Evolutionary conservation across 78 protist species (phyloP), one percentile per base, ranked within the genome.

Genomic region (Pigoraptor vietnamica): DNA sequence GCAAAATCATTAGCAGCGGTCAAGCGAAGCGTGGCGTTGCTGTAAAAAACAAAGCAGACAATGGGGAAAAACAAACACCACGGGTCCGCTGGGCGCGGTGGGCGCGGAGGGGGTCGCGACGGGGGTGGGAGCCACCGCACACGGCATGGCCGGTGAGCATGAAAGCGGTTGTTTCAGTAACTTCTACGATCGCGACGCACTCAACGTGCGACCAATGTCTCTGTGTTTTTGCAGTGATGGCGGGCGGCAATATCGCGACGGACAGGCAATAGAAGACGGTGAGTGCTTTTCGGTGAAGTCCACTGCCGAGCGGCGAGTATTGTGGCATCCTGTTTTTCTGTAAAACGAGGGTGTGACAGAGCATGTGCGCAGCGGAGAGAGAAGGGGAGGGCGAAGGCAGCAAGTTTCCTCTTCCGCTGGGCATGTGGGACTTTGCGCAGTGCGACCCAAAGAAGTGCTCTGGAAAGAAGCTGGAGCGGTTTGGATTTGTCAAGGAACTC

Each of bases 391-490:
- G n/a, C n/a, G n/a, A n/a, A n/a, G n/a, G n/a, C n/a, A n/a, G n/a
- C 6, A 48, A 48, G 67, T 48, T 48, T 48, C 67, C 67, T 6
- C 67, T 48, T 48, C 67, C 67, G 14, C 67, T 48, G 67, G 67
- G 67, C 29, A 48, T 48, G 67, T 48, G 67, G 67, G 96, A 97
- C 86, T 97, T 96, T 81, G 95, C 93, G 88, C 99, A 98, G 89
- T 97, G 98, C 82, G 99, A 98, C 81, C 82, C 98, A 24, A 91
- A 93, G 83, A 90, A 95, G 24, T 97, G 98, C 92, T 97, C 98
- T 0, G 99, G 99, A 34, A 34, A 92, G 40, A 96, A 97, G 79
- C 93, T 98, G 37, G 93, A 39, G 25, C 96, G 98, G 2, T 24
- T 92, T 25, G 96, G 97, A 35, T 48, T 88, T 40, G 34, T 95